These are phyloP conservation scores for Lasiodiplodia hormozganensis DNA, from an alignment of 2,329 filamentous ascomycete species.

Conservation along the genomic window DNA sequence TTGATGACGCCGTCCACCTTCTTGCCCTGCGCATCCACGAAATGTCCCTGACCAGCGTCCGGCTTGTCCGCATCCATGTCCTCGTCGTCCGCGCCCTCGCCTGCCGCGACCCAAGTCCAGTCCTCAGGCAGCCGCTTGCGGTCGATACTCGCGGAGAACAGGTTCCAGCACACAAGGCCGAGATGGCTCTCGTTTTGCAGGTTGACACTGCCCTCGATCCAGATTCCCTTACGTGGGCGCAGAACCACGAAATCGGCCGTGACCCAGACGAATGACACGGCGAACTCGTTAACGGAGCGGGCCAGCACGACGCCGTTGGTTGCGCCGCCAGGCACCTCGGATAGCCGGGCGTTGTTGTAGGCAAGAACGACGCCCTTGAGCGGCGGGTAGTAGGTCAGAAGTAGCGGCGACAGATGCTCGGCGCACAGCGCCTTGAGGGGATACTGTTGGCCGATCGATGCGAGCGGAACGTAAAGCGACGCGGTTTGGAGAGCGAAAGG, in stretches of 20 bases:
- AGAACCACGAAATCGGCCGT: constrained; percentile 88
- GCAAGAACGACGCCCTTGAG: constrained; percentile 77
- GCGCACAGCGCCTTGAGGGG: constrained; percentile 74
- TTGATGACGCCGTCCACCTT: constrained; percentile 71
- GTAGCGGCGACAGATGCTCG: constrained; percentile 76
- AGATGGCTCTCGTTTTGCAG: constrained; percentile 89
- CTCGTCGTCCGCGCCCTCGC: constrained; percentile 46
- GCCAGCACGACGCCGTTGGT: constrained; percentile 13
- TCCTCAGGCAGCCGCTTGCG: constrained; percentile 73
- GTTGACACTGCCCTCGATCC: constrained; percentile 81
- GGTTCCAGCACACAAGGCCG: constrained; percentile 86
- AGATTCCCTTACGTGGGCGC: constrained; percentile 73
- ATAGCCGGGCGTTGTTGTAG: constrained; percentile 73
- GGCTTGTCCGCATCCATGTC: constrained; percentile 30
- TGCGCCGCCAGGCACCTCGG: constrained; percentile 56
- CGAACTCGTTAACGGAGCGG: constrained; percentile 68
- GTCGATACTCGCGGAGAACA: constrained; percentile 90
- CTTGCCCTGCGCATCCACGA: constrained; percentile 73
- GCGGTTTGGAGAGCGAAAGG: constrained; percentile 79
- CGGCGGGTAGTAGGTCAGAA: constrained; percentile 77
- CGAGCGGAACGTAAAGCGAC: constrained; percentile 80
- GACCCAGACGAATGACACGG: constrained; percentile 84
- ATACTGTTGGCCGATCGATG: constrained; percentile 71
- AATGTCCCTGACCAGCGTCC: constrained; percentile 67
- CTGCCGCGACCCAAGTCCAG: constrained; percentile 80